A percentile compares a stretch with the other conserved stretches of the same genome.
phyloP scores from a whole-genome alignment of 306 rosid species.

The Echinosophora koreensis region DNA sequence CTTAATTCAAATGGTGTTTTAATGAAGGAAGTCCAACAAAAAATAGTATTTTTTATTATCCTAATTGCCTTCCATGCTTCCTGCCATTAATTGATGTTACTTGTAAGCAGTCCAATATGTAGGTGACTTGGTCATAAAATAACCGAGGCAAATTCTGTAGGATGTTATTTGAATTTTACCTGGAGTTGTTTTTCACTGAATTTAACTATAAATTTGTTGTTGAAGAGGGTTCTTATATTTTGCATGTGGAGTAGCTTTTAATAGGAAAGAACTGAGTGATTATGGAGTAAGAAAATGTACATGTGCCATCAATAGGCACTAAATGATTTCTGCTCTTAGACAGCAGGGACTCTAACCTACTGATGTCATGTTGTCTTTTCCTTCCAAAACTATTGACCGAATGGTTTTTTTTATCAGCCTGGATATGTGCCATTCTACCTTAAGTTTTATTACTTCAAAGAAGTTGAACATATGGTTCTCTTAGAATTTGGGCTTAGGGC shows the following conservation, averaged over 20 bases:
- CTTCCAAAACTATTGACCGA: not conserved
- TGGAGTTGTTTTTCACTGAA: constrained; percentile 1
- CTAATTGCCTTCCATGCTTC: constrained; percentile 18
- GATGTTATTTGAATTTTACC: not conserved
- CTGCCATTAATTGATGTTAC: constrained; percentile 19
- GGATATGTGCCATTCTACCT: not conserved
- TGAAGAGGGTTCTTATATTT: not conserved
- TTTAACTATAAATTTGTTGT: not conserved
- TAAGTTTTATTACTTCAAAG: not conserved
- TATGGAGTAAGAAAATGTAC: constrained; percentile 6
- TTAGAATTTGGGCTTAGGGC: no score
- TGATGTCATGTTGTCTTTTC: not conserved
- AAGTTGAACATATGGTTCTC: not conserved
- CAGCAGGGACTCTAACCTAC: not conserved
- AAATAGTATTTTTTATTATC: not conserved
- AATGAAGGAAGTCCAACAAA: constrained; percentile 8
- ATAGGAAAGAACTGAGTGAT: not conserved
- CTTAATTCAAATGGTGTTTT: constrained; percentile 11
- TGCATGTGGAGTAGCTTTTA: not conserved
- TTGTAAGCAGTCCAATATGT: not conserved
- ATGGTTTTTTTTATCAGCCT: not conserved
- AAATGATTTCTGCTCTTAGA: not conserved
- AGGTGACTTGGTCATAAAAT: not conserved
- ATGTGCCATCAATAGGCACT: not conserved
- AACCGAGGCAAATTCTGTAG: not conserved